A percentile compares a stretch with the other conserved stretches of the same genome.
Conservation (phyloP, 2,329 filamentous ascomycete genomes). For the Fusarium penzigii region DNA sequence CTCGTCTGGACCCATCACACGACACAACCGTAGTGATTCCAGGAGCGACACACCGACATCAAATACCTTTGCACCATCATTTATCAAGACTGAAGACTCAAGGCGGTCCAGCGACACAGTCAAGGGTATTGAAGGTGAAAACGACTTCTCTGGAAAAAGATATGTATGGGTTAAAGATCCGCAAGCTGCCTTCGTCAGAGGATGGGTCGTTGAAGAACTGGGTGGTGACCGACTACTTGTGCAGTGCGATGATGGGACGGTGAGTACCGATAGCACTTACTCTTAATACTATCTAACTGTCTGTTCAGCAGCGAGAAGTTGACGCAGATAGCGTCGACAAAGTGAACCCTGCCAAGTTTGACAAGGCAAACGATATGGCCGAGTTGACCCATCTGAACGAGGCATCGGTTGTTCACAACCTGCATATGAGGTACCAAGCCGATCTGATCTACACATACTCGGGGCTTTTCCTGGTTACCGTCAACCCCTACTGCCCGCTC, state of each 20-base stretch:
- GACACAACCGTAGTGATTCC: slow-evolving; percentile 58
- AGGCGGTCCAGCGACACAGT: slow-evolving; percentile 57
- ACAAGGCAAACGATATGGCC: slow-evolving; percentile 99
- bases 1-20: slow-evolving; percentile 9
- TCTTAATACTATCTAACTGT: slow-evolving; percentile 17
- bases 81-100: slow-evolving; percentile 87
- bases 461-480: slow-evolving; percentile 91
- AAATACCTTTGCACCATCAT: slow-evolving; percentile 90
- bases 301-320: slow-evolving; percentile 75
- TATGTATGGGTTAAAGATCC: slow-evolving; percentile 97
- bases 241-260: slow-evolving; percentile 89
- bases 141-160: slow-evolving; percentile 97
- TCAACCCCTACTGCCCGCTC: slow-evolving; percentile 93
- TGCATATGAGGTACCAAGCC: slow-evolving; percentile 91
- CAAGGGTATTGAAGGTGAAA: slow-evolving; percentile 87
- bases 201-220: slow-evolving; percentile 85
- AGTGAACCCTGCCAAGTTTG: slow-evolving; percentile 98
- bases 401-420: slow-evolving; percentile 94
- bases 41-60: slow-evolving; percentile 64
- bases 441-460: slow-evolving; percentile 99
- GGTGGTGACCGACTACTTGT: slow-evolving; percentile 71
- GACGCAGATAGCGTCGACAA: slow-evolving; percentile 90
- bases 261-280: slow-evolving; percentile 45
- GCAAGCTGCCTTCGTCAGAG: slow-evolving; percentile 84
- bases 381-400: slow-evolving; percentile 98